These are phyloP conservation scores for Arbutus unedo DNA, from an alignment of 148 eudicot species.

Conservation along the genomic window DNA sequence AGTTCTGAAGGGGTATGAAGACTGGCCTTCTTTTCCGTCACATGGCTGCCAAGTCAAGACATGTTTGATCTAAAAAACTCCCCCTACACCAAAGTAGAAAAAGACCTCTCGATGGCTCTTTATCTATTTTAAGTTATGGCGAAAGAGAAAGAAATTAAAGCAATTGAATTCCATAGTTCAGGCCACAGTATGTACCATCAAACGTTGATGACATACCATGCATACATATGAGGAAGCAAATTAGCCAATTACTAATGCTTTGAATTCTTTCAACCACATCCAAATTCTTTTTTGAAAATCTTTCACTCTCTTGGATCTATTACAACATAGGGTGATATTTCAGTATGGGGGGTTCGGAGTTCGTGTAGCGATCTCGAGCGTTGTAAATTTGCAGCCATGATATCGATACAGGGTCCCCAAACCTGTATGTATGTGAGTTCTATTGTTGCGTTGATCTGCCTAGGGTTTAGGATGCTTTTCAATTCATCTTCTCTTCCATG, in stretches of 20 bases:
- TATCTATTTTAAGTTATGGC: not conserved
- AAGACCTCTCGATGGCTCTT: not conserved
- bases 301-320: not conserved
- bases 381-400: too few species aligned
- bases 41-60: slow-evolving; percentile 1
- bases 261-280: not conserved
- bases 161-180: not conserved
- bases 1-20: not conserved
- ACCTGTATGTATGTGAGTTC: too few species aligned
- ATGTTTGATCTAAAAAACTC: slow-evolving; percentile 14
- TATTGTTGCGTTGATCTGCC: too few species aligned
- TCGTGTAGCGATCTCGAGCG: too few species aligned
- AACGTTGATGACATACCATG: not conserved
- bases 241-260: not conserved
- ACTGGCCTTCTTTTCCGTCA: not conserved
- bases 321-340: not conserved
- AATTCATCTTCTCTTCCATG: too few species aligned
- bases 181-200: not conserved
- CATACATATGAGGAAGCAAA: not conserved
- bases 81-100: not conserved
- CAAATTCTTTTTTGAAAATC: not conserved
- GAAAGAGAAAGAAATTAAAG: slow-evolving; percentile 8
- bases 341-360: too few species aligned
- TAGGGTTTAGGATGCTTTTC: too few species aligned
- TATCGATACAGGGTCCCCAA: too few species aligned